Conservation (phyloP, 2,329 filamentous ascomycete genomes). For the Paecilomyces niveus region DNA sequence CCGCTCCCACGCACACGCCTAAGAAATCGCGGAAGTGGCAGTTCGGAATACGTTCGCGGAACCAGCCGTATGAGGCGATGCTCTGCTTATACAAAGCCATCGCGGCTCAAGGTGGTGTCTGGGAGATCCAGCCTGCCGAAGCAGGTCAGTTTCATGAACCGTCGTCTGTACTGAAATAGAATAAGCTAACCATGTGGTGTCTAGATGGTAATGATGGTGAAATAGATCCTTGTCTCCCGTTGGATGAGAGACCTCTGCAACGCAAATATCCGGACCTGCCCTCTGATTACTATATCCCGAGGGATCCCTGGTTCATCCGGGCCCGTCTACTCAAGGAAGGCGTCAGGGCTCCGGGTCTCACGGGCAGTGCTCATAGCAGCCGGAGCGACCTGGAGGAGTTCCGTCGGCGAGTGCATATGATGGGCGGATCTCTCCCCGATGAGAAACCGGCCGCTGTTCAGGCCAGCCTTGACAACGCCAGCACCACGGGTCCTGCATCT, state of each 20-base stretch:
- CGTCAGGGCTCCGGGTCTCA: constrained; percentile 49
- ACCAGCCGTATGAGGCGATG: constrained; percentile 89
- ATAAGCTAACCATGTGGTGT: constrained; percentile 5
- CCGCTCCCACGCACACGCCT: constrained; percentile 36
- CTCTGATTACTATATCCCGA: constrained; percentile 72
- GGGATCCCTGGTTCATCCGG: constrained; percentile 90
- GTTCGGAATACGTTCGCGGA: constrained; percentile 91
- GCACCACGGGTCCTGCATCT: constrained; percentile 27
- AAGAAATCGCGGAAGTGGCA: constrained; percentile 85
- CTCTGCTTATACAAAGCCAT: constrained; percentile 92
- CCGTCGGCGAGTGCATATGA: constrained; percentile 31
- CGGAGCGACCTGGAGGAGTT: constrained; percentile 36
- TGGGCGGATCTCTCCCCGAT: constrained; percentile 20
- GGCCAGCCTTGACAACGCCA: constrained; percentile 25
- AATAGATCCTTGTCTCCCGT: constrained; percentile 24
- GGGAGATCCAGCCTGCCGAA: constrained; percentile 55
- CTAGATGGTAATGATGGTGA: constrained; percentile 27
- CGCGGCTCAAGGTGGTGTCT: constrained; percentile 78
- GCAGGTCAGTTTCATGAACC: constrained; percentile 24
- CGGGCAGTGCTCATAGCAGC: constrained; percentile 32
- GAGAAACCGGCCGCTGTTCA: constrained; percentile 20
- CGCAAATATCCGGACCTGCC: constrained; percentile 37
- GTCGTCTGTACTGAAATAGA: neutral
- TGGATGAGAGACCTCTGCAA: constrained; percentile 34
- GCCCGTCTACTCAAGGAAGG: constrained; percentile 82